A percentile compares a stretch with the other conserved stretches of the same genome.
These are phyloP conservation scores for Lactarius akahatsu DNA, from an alignment of 768 basidiomycete species.

Conservation along the genomic window DNA sequence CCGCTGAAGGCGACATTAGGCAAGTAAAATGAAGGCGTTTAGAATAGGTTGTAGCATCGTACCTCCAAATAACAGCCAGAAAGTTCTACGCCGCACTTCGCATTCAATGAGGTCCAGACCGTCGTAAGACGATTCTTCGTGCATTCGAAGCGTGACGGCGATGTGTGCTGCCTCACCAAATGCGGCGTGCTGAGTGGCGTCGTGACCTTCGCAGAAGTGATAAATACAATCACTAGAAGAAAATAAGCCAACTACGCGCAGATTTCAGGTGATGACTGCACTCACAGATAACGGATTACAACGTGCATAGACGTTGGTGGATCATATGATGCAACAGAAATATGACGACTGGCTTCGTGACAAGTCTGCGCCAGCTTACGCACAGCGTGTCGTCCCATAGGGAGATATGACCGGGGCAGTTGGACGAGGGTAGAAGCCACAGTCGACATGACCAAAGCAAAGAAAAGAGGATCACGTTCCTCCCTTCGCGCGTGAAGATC, in stretches of 20 bases:
- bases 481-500: slow-evolving; percentile 78
- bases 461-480: slow-evolving; percentile 87
- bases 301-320: slow-evolving; percentile 83
- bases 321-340: slow-evolving; percentile 77
- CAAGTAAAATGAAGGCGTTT: slow-evolving; percentile 11
- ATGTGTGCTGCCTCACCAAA: slow-evolving; percentile 87
- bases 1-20: slow-evolving; percentile 48
- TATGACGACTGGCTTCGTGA: slow-evolving; percentile 78
- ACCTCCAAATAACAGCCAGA: slow-evolving; percentile 92
- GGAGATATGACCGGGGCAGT: slow-evolving; percentile 83
- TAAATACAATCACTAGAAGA: slow-evolving; percentile 70
- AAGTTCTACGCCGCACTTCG: slow-evolving; percentile 80
- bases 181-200: slow-evolving; percentile 83
- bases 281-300: slow-evolving; percentile 86
- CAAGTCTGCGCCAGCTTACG: slow-evolving; percentile 80
- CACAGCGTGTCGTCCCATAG: slow-evolving; percentile 83
- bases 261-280: slow-evolving; percentile 26
- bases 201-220: slow-evolving; percentile 87
- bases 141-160: slow-evolving; percentile 78
- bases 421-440: slow-evolving; percentile 87
- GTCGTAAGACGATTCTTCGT: slow-evolving; percentile 83
- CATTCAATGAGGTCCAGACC: slow-evolving; percentile 84
- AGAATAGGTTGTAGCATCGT: slow-evolving; percentile 32
- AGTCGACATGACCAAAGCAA: slow-evolving; percentile 86
- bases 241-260: slow-evolving; percentile 18